Evolutionary conservation across 768 basidiomycete genomes (phyloP).

Genomic region (Psilocybe sp.): DNA sequence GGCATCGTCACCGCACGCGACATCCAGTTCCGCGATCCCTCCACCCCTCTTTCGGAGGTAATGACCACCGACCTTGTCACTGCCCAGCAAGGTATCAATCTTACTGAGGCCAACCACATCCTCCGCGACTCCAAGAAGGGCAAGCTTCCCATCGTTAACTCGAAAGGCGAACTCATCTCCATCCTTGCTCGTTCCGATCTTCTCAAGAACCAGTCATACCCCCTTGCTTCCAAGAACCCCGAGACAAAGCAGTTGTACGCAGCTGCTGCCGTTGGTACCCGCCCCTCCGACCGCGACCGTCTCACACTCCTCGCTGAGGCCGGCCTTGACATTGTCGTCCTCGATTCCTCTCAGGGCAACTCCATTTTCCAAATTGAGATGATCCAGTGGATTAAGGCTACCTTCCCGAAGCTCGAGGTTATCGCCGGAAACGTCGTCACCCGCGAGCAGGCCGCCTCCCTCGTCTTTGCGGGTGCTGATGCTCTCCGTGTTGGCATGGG

Average conservation of each 20-base stretch:
- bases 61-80: constrained; percentile 92
- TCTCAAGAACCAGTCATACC: constrained; percentile 96
- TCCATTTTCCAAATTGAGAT: constrained; percentile 92
- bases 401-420: constrained; percentile 84
- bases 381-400: constrained; percentile 88
- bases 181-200: constrained; percentile 96
- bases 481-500: constrained; percentile 98
- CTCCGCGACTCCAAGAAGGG: constrained; percentile 97
- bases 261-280: constrained; percentile 93
- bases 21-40: constrained; percentile 81
- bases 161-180: constrained; percentile 52
- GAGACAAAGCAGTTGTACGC: constrained; percentile 93
- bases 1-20: constrained; percentile 97
- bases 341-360: constrained; percentile 98
- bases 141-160: constrained; percentile 76
- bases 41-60: constrained; percentile 67
- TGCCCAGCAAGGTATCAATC: constrained; percentile 84
- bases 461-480: constrained; percentile 94
- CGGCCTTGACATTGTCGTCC: constrained; percentile 90
- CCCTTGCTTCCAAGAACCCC: constrained; percentile 89
- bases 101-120: constrained; percentile 89
- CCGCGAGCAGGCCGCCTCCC: constrained; percentile 90
- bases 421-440: constrained; percentile 99
- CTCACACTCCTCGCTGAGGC: constrained; percentile 86
- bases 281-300: constrained; percentile 82